Evolutionary conservation across 192 early-diverging fungal species (phyloP), one percentile per base, ranked within the genome.

Genomic region (Rhizophagus sp.): DNA sequence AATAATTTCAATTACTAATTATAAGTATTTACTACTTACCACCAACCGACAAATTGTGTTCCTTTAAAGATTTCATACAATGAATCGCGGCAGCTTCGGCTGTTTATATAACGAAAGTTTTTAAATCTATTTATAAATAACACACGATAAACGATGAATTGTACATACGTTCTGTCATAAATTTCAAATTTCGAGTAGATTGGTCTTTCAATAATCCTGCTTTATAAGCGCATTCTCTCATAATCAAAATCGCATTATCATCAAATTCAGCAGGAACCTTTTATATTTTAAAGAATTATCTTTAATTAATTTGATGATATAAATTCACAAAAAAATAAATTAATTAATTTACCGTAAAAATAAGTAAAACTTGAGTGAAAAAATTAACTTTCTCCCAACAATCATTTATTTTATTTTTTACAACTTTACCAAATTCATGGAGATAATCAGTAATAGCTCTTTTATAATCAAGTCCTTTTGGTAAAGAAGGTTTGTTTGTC

Each of bases 61-160:
- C 30, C 5, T 52, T 52, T 17, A 52, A 62, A 6, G 19, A 34
- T 15, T 30, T 17, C 25, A 75, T 57, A 52, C 73, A 75, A 75
- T 75, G 73, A 19, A 75, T 6, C 2, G 73, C 47, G n/a, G 50
- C 50, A 33, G 73, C 73, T 62, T 75, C 50, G 4, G 73, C 73
- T 75, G 15, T n/a, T 27, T 12, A 47, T 2, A 47, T 33, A 7
- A 57, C 1, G 19, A 22, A 52, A 57, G 17, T 22, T 7, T 57
- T 52, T 52, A 17, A 52, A 52, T 41, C 39, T 41, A 41, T 41
- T 34, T 41, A 47, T 12, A 4, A 47, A 47, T 47, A 47, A 47
- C 19, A 19, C 15, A 5, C 22, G 0, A 19, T 57, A 6, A 6
- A 57, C 15, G 17, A 57, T 19, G 4, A 47, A 22, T 57, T 5